Conservation (phyloP, 257 asterid genomes). For the Eucommia ulmoides region DNA sequence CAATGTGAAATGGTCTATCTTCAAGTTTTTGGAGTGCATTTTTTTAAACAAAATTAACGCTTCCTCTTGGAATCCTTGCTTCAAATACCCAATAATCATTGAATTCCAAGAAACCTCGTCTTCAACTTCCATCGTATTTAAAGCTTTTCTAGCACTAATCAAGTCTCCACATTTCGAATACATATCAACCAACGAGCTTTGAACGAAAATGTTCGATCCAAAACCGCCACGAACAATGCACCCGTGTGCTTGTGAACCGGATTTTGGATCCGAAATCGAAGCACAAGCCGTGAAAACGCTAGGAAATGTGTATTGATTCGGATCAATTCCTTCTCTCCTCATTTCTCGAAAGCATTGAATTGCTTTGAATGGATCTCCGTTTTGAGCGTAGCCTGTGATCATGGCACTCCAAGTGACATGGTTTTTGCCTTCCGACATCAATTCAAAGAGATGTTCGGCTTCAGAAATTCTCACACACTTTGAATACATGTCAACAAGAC, state of each 20-base stretch:
- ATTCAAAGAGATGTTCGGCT: constrained; percentile 45
- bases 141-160: constrained; percentile 37
- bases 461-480: constrained; percentile 40
- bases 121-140: constrained; percentile 36
- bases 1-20: constrained; percentile 53
- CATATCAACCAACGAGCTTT: constrained; percentile 65
- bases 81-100: constrained; percentile 60
- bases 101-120: constrained; percentile 66
- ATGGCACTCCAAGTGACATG: constrained; percentile 94
- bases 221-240: constrained; percentile 63
- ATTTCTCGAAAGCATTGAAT: constrained; percentile 48
- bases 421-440: constrained; percentile 46
- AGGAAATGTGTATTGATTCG: constrained; percentile 76
- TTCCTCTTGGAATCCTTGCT: constrained; percentile 28
- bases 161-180: constrained; percentile 71
- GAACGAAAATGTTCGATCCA: constrained; percentile 58
- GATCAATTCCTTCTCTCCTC: constrained; percentile 50
- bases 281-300: constrained; percentile 61
- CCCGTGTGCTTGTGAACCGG: constrained; percentile 61
- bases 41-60: constrained; percentile 43
- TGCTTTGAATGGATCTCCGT: constrained; percentile 34
- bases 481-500: constrained; percentile 69
- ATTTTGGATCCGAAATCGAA: constrained; percentile 21
- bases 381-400: constrained; percentile 62
- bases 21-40: constrained; percentile 47